Base-by-base conservation (phyloP, 2,329 filamentous ascomycete species). In the Gnomoniopsis smithogilvyi region DNA sequence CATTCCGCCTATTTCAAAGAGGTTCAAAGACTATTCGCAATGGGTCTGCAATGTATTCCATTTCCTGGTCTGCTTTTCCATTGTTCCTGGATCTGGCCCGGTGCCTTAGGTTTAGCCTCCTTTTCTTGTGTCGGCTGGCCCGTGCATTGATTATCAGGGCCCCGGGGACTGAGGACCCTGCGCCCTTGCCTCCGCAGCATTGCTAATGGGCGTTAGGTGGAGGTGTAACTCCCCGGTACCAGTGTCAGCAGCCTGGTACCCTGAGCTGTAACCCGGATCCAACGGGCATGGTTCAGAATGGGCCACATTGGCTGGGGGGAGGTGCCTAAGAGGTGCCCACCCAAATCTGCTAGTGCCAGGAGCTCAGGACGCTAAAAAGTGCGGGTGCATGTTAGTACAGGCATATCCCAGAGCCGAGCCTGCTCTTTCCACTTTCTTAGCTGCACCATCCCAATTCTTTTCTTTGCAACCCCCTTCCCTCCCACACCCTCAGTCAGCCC, bases 281-380 rank as follows among this genome's bases (percentile, higher is more conserved):
- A 57, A 57, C 55, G 47, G 55, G 41, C 43, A 19, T 19, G 38
- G 38, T 41, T 41, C 38, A 41, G 38, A 41, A 41, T n/a, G n/a
- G n/a, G 38, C 51, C 36, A 21, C 26, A 30, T 17, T 21, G 34
- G 36, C 51, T 43, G 51, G 17, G 36, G 34, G 38, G 34, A 43
- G 53, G 21, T 48, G 43, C 24, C 38, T 21, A 43, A 43, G 53
- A 33, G 33, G 53, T 48, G 43, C 30, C 53, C 53, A 55, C 53
- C 43, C n/a, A 21, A 49, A 48, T 55, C 45, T 55, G 53, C 53
- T 55, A 55, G 53, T 55, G 43, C 45, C 34, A 56, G 54, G 45
- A 56, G 54, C 54, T 54, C 26, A 47, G 36, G 30, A 47, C 45
- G 38, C 54, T 56, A 56, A 19, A 46, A 22, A 19, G 19, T 22